Percentiles rank a stretch among this genome's conserved stretches.
Evolutionary conservation across 2,329 filamentous ascomycete genomes (phyloP).

Genomic region (Calycina herbarum): DNA sequence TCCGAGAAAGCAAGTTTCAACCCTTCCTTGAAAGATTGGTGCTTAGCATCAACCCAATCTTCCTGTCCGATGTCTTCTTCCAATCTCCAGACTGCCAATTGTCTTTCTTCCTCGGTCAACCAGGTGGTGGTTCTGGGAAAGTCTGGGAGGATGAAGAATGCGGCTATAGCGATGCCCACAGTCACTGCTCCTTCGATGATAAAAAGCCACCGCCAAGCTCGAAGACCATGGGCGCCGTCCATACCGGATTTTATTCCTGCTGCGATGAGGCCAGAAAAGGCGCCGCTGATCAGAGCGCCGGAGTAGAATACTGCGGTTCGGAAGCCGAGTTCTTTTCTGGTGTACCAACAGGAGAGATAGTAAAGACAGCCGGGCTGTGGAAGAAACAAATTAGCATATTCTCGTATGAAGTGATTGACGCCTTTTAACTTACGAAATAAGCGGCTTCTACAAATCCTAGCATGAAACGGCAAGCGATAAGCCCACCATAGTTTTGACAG

Average conservation of each 20-base stretch:
- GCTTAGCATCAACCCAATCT: constrained; percentile 57
- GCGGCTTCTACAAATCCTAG: constrained; percentile 56
- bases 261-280: constrained; percentile 67
- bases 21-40: constrained; percentile 57
- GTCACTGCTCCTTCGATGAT: constrained; percentile 70
- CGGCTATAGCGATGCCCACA: constrained; percentile 56
- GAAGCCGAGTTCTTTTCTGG: constrained; percentile 65
- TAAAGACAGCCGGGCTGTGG: constrained; percentile 50
- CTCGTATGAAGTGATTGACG: neutral
- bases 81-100: constrained; percentile 59
- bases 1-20: constrained; percentile 54
- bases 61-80: constrained; percentile 66
- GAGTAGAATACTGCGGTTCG: constrained; percentile 67
- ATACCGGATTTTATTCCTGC: constrained; percentile 68
- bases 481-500: constrained; percentile 47
- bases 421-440: constrained; percentile 46
- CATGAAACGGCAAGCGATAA: constrained; percentile 49
- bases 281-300: constrained; percentile 68
- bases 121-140: constrained; percentile 62
- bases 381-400: neutral
- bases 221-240: constrained; percentile 55
- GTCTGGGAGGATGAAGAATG: constrained; percentile 64
- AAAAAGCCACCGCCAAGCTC: constrained; percentile 67
- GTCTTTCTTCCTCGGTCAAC: constrained; percentile 56
- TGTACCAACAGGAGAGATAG: constrained; percentile 68